phyloP scores from a whole-genome alignment of 1,284 basidiomycete species.

The Porodaedalea pini region DNA sequence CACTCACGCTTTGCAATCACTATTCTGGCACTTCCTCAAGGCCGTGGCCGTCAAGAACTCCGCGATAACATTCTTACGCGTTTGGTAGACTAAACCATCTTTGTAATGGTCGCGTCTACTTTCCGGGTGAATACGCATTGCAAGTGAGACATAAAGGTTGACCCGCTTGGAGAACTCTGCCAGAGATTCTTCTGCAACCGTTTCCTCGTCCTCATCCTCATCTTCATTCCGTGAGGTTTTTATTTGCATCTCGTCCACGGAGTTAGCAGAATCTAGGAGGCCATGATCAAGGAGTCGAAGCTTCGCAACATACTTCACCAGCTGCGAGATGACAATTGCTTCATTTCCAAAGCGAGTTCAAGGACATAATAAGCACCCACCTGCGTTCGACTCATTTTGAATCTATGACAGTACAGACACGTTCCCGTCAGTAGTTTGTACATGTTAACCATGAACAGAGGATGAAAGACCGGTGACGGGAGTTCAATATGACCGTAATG shows the following conservation, averaged over 20 bases:
- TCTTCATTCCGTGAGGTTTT: constrained; percentile 34
- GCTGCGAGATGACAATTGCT: not conserved
- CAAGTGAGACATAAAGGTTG: constrained; percentile 69
- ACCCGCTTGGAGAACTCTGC: constrained; percentile 69
- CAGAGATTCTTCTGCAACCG: constrained; percentile 50
- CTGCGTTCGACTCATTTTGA: constrained; percentile 76
- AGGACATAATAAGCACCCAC: constrained; percentile 45
- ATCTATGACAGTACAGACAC: constrained; percentile 96
- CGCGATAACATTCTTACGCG: constrained; percentile 78
- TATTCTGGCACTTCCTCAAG: constrained; percentile 70
- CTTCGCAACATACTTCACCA: constrained; percentile 75
- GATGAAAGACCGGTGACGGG: constrained; percentile 93
- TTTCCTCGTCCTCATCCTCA: constrained; percentile 38
- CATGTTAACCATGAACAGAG: constrained; percentile 93
- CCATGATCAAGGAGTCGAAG: constrained; percentile 89
- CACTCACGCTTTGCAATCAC: constrained; percentile 78
- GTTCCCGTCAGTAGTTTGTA: constrained; percentile 85
- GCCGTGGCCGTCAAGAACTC: constrained; percentile 79
- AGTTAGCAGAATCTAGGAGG: constrained; percentile 78
- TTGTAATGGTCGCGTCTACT: constrained; percentile 84
- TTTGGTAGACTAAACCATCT: constrained; percentile 83
- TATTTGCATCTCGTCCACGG: constrained; percentile 62
- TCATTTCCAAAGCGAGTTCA: not conserved
- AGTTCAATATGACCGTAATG: constrained; percentile 99
- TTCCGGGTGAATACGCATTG: constrained; percentile 43